A percentile compares a stretch with the other conserved stretches of the same genome.
Evolutionary conservation across 345 rosid species (phyloP).

Genomic region (Hibiscus mutabilis): DNA sequence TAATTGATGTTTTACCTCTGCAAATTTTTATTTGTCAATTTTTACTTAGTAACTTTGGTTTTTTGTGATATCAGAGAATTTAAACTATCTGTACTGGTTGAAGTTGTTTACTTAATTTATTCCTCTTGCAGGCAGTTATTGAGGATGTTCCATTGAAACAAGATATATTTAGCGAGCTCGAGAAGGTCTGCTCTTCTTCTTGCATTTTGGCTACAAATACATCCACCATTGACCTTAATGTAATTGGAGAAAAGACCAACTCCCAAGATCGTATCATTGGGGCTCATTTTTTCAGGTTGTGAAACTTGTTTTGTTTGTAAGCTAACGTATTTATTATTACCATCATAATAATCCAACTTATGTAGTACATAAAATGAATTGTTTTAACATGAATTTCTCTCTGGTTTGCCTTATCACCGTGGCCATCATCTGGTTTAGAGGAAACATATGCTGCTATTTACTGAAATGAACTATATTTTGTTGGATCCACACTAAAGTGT

Average conservation of each 20-base stretch:
- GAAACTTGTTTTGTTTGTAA: background rate
- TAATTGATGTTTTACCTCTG: background rate
- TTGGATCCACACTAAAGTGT: background rate
- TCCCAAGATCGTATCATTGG: constrained; percentile 89
- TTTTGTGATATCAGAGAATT: constrained; percentile 3
- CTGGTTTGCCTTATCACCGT: too few relatives aligned
- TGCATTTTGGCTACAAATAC: constrained; percentile 94
- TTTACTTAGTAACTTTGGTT: background rate
- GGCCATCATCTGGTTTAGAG: background rate
- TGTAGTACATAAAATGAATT: too few relatives aligned
- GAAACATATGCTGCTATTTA: background rate
- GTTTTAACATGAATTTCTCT: background rate
- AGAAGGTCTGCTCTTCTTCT: constrained; percentile 66
- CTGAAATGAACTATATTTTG: background rate
- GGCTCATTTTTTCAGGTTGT: constrained; percentile 94
- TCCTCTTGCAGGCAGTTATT: constrained; percentile 74
- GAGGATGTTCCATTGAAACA: constrained; percentile 79
- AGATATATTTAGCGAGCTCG: constrained; percentile 71
- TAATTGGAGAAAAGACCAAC: constrained; percentile 70
- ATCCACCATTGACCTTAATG: constrained; percentile 70
- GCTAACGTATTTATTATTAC: background rate
- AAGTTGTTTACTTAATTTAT: background rate
- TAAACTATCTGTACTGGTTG: background rate
- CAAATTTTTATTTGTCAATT: background rate
- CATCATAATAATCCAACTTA: too few relatives aligned